Conservation (phyloP, 1,139 yeast species). For the Meyerozyma guilliermondii region DNA sequence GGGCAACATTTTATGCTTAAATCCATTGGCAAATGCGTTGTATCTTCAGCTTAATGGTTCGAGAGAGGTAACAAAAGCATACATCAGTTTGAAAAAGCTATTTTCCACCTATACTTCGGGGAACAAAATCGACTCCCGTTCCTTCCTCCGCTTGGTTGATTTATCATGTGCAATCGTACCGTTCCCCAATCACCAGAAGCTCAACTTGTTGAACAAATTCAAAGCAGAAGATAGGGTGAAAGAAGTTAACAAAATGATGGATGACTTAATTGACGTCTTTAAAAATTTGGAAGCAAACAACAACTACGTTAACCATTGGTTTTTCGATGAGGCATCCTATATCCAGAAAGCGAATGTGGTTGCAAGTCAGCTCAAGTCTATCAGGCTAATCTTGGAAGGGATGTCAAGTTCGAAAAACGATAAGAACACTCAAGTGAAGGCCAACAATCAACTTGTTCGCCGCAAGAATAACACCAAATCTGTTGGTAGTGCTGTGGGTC, state of each 20-base stretch:
- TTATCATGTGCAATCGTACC: constrained; percentile 57
- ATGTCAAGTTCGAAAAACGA: constrained; percentile 27
- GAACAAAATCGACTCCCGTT: constrained; percentile 20
- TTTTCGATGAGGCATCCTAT: constrained; percentile 44
- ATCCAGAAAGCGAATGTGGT: constrained; percentile 55
- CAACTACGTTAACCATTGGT: constrained; percentile 39
- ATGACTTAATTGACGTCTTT: constrained; percentile 31
- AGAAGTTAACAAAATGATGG: constrained; percentile 27
- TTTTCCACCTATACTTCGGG: constrained; percentile 18
- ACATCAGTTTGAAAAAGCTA: constrained; percentile 31
- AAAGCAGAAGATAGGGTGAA: constrained; percentile 30
- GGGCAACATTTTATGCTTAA: constrained; percentile 42
- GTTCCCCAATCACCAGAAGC: constrained; percentile 45
- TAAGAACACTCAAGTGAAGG: neutral
- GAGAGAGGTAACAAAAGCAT: constrained; percentile 41
- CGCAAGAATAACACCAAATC: constrained; percentile 8
- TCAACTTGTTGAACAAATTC: constrained; percentile 32
- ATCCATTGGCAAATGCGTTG: constrained; percentile 61
- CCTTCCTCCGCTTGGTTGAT: constrained; percentile 44
- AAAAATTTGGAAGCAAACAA: constrained; percentile 28
- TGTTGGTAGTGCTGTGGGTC: constrained; percentile 6
- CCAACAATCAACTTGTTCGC: constrained; percentile 13
- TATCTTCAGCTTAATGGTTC: constrained; percentile 48
- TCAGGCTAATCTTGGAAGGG: constrained; percentile 51
- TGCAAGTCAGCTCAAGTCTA: constrained; percentile 55